Base-by-base conservation (phyloP, 1,284 basidiomycete species). In the Rhodotorula sp. region DNA sequence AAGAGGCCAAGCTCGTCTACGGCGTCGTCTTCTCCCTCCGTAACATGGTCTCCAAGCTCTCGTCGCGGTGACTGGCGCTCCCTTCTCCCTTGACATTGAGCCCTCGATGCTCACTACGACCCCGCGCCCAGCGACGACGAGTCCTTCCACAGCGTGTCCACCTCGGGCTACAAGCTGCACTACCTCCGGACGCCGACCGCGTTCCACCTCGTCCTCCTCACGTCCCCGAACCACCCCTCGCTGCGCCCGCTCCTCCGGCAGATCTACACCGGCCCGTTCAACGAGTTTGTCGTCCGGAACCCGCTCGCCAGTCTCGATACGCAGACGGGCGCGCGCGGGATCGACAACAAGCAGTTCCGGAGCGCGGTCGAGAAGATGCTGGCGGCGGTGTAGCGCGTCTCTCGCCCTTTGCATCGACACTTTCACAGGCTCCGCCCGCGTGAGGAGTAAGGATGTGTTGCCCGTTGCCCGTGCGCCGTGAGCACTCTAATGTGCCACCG, bases 1-100 rank as follows among this genome's bases (percentile, higher is more conserved):
- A 99, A 82, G 95, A 99, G 82, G 90, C 91, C 3, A 99, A 99
- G 82, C 87, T 99, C 66, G 94, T 99, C 0, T 99, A 98, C 80
- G 97, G 97, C 71, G 91, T 99, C 57, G 87, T 99, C 29, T 85
- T 97, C 66, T 96, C 93, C 13, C 81, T 99, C 75, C 84, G 94
- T 66, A 96, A 94, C 81, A 95, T 99, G 92, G 86, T 95, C 80
- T 95, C 90, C 84, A 98, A 97, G 83, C 82, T 99, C 36, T 70
- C 64, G 58, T 53, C 67, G 63, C 60, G 34, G 37, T 60, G 46
- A n/a, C n/a, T n/a, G n/a, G n/a, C 54, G 58, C 44, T 22, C 8
- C 37, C 29, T 17, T 13, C 29, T 50, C 37, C 34, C 3, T 4
- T 12, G 19, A 8, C n/a, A n/a, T n/a, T n/a, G 2, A 13, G 9